These are phyloP conservation scores for Cutaneotrichosporon sp. DNA, from an alignment of 1,284 basidiomycete species.

Conservation along the genomic window DNA sequence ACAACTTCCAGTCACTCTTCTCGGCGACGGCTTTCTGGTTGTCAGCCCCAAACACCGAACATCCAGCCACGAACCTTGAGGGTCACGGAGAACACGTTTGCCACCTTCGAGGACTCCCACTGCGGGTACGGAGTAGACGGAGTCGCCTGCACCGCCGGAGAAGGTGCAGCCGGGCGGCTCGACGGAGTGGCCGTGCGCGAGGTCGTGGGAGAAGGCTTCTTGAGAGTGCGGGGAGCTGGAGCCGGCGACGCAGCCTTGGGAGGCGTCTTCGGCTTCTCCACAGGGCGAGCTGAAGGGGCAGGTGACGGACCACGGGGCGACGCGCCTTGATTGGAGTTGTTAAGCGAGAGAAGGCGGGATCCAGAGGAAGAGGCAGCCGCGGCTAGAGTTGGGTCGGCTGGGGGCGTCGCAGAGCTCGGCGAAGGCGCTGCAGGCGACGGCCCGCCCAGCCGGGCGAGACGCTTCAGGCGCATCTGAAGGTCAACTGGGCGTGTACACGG, in stretches of 20 bases:
- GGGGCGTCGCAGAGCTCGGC: conserved; percentile 46
- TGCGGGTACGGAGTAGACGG: conserved; percentile 54
- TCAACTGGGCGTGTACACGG: background rate
- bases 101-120: conserved; percentile 76
- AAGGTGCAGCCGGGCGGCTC: conserved; percentile 13
- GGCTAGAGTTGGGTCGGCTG: conserved; percentile 19
- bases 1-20: conserved; percentile 66
- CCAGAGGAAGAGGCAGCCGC: conserved; percentile 11
- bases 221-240: background rate
- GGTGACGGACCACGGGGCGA: background rate
- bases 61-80: conserved; percentile 62
- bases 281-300: conserved; percentile 18
- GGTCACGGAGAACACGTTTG: conserved; percentile 72
- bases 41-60: conserved; percentile 2
- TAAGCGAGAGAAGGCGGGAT: conserved; percentile 8
- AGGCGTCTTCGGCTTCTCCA: conserved; percentile 34
- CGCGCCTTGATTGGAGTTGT: conserved; percentile 6
- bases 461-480: conserved; percentile 77
- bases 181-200: conserved; percentile 12
- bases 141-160: conserved; percentile 35
- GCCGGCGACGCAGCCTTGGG: conserved; percentile 31
- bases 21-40: conserved; percentile 69
- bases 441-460: conserved; percentile 72
- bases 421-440: conserved; percentile 6
- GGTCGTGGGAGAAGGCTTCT: background rate